A percentile compares a stretch with the other conserved stretches of the same genome.
phyloP scores from a whole-genome alignment of 2,329 filamentous ascomycete species.

The Cercospora sp. region DNA sequence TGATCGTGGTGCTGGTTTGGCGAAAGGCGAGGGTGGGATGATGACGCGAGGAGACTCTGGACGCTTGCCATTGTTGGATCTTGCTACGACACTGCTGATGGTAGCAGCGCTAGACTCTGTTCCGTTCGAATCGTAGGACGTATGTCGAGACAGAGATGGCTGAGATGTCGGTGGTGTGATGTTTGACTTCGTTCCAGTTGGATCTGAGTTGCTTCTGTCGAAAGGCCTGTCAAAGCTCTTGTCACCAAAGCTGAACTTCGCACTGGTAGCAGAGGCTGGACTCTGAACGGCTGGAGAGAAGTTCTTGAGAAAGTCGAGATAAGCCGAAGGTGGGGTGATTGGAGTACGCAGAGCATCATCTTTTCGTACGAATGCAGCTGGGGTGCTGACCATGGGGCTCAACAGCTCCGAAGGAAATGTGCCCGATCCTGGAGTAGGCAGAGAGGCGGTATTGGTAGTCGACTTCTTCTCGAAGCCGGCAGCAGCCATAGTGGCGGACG shows the following conservation, averaged over 20 bases:
- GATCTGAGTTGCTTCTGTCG: constrained; percentile 28
- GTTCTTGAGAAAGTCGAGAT: constrained; percentile 88
- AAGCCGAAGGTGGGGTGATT: constrained; percentile 85
- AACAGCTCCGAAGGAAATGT: constrained; percentile 55
- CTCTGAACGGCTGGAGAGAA: constrained; percentile 71
- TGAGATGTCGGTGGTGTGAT: constrained; percentile 36
- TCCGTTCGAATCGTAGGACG: constrained; percentile 35
- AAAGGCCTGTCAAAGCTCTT: constrained; percentile 37
- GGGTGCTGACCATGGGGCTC: constrained; percentile 65
- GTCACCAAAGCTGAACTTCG: constrained; percentile 50
- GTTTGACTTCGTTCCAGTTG: constrained; percentile 37
- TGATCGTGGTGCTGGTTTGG: constrained; percentile 59
- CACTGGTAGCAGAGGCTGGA: constrained; percentile 62
- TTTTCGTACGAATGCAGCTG: constrained; percentile 63
- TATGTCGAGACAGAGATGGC: constrained; percentile 39
- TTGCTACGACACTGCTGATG: constrained; percentile 23
- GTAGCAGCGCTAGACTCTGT: constrained; percentile 24
- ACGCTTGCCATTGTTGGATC: constrained; percentile 13
- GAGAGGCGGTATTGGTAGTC: constrained; percentile 34
- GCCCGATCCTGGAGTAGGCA: constrained; percentile 62
- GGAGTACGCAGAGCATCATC: constrained; percentile 73
- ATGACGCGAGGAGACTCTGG: constrained; percentile 45
- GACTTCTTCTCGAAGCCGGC: constrained; percentile 42
- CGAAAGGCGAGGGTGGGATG: constrained; percentile 45
- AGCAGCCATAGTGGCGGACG: constrained; percentile 39